A percentile compares a stretch with the other conserved stretches of the same genome.
These are phyloP conservation scores for Centella asiatica DNA, from an alignment of 129 eudicot genomes.

Conservation along the genomic window DNA sequence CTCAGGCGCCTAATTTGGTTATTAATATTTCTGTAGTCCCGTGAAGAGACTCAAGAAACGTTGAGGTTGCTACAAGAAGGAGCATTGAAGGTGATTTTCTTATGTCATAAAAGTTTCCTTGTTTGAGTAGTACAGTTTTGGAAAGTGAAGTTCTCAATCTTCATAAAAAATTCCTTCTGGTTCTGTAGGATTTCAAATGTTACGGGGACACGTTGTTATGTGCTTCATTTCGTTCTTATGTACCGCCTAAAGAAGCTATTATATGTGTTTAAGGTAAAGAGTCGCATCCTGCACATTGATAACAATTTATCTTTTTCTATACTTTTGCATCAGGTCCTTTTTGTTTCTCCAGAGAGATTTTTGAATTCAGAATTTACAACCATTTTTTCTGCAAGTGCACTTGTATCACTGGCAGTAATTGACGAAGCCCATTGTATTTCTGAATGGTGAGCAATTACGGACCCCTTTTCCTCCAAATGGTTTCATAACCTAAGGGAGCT, in stretches of 20 bases:
- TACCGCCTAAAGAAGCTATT: not conserved
- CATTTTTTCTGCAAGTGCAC: slow-evolving; percentile 43
- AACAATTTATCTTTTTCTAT: slow-evolving; percentile 3
- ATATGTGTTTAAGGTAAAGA: not conserved
- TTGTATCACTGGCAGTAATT: slow-evolving; percentile 73
- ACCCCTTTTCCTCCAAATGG: slow-evolving; percentile 8
- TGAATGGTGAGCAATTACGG: slow-evolving; percentile 68
- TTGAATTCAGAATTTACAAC: slow-evolving; percentile 72
- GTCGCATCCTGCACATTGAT: not conserved
- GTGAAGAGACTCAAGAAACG: slow-evolving; percentile 66
- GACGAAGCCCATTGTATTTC: slow-evolving; percentile 99
- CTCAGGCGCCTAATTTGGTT: slow-evolving; percentile 11
- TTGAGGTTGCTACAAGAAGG: slow-evolving; percentile 59
- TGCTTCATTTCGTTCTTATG: not conserved
- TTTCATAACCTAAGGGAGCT: not conserved
- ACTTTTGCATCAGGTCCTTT: slow-evolving; percentile 69
- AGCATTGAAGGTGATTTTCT: slow-evolving; percentile 53
- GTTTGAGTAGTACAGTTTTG: not conserved
- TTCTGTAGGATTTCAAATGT: not conserved
- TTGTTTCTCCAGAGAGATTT: slow-evolving; percentile 95
- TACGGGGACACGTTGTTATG: not conserved
- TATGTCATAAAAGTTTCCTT: too few relatives aligned
- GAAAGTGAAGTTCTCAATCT: too few relatives aligned
- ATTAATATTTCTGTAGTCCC: slow-evolving; percentile 37
- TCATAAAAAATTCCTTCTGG: not conserved